Base-by-base conservation (phyloP, 2,329 filamentous ascomycete species). In the Aspergillus phoenicis region DNA sequence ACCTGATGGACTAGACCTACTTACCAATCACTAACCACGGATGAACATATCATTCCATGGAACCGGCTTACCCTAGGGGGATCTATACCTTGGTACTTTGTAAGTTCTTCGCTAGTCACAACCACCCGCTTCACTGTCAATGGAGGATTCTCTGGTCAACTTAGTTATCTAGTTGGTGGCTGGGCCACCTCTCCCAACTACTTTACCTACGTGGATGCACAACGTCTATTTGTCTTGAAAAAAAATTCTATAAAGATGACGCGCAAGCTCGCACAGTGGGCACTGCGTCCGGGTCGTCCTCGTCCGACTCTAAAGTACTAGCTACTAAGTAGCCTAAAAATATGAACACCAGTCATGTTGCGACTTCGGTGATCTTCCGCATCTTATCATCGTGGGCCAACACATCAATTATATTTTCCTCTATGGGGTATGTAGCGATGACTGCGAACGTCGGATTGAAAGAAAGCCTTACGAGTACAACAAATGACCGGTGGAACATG, bases 291-390 rank as follows among this genome's bases (percentile, higher is more conserved):
- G 24, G 24, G 28, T 51, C 22, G 26, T 30, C 8, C 28, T 17
- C 30, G 47, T 51, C 8, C 17, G 26, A 51, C 47, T 51, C 11
- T 36, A 36, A 13, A 36, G 33, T 36, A 4, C 33, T 36, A 36
- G 10, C 11, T 33, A 33, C 33, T 4, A 15, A 15, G 33, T 36
- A 36, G 28, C 28, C 26, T 22, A 51, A 36, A 36, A 11, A 36
- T 20, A 17, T 17, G 5, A 24, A 26, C 28, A 28, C 47, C 47
- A 51, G 24, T 33, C 47, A 30, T 26, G n/a, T 51, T 30, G 28
- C 15, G 47, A 33, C 33, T 51, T 49, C 47, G 47, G 47, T 30
- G 47, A 51, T 28, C 28, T 33, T 51, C 47, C 47, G 47, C 47
- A 51, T 51, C 47, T 51, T 51, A 51, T 51, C 47, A 33, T 20